A percentile compares a stretch with the other conserved stretches of the same genome.
Evolutionary conservation across 2,329 filamentous ascomycete genomes (phyloP).

Genomic region (Fusarium clavum): DNA sequence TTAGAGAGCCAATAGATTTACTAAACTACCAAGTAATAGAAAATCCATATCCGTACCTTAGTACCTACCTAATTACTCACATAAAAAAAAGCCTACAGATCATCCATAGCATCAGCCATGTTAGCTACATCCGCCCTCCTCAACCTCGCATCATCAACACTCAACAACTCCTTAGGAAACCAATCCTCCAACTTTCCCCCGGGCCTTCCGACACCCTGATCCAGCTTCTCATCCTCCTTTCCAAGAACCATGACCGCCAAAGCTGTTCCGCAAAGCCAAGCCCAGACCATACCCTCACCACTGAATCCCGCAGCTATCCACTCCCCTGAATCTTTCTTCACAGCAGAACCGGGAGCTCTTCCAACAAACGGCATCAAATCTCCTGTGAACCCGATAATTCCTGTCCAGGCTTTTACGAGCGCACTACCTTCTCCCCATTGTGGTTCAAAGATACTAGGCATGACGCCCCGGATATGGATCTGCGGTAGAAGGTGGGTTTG

Average conservation of each 20-base stretch:
- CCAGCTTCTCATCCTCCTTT: conserved; percentile 49
- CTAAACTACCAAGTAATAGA: too few species aligned
- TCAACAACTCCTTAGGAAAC: conserved; percentile 55
- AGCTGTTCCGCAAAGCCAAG: conserved; percentile 63
- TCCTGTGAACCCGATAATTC: conserved; percentile 60
- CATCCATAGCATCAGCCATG: conserved; percentile 40
- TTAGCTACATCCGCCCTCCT: conserved; percentile 53
- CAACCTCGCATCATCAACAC: conserved; percentile 50
- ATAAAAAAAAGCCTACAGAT: conserved; percentile 1
- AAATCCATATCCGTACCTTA: background rate
- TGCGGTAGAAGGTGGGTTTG: conserved; percentile 53
- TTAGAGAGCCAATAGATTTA: background rate
- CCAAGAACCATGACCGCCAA: conserved; percentile 60
- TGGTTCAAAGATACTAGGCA: conserved; percentile 57
- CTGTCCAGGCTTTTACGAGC: conserved; percentile 61
- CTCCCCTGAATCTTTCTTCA: conserved; percentile 51
- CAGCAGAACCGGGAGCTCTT: conserved; percentile 50
- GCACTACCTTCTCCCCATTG: conserved; percentile 50
- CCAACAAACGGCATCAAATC: conserved; percentile 65
- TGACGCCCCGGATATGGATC: conserved; percentile 56
- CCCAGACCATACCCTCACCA: conserved; percentile 66
- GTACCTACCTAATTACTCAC: background rate
- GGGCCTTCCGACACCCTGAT: conserved; percentile 50
- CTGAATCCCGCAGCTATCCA: conserved; percentile 65
- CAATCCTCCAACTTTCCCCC: conserved; percentile 53